Conservation (phyloP, 257 asterid genomes). For the Leonotis leonurus region DNA sequence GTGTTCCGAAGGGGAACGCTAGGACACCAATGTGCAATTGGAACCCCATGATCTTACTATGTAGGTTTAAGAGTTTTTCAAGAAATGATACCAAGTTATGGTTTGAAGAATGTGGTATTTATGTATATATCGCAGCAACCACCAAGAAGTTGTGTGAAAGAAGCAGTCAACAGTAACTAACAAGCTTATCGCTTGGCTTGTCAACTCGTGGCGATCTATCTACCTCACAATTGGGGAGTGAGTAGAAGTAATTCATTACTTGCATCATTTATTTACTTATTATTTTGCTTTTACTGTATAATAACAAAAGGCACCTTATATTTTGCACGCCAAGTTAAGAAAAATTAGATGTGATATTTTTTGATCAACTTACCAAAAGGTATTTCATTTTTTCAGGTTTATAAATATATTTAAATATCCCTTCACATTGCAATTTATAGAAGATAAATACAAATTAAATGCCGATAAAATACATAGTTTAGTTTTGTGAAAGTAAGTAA, state of each 20-base stretch:
- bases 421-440: too few relatives aligned
- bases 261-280: neutral
- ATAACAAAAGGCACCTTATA: too few relatives aligned
- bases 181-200: too few relatives aligned
- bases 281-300: neutral
- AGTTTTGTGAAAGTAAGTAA: too few relatives aligned
- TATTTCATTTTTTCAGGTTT: too few relatives aligned
- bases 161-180: neutral
- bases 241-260: neutral
- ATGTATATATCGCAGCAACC: neutral
- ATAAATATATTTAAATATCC: too few relatives aligned
- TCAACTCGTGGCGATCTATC: neutral
- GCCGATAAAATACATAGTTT: too few relatives aligned
- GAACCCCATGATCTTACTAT: constrained; percentile 19
- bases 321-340: too few relatives aligned
- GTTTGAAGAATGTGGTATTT: neutral
- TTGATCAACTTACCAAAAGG: too few relatives aligned
- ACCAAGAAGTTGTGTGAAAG: neutral
- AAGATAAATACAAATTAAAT: too few relatives aligned
- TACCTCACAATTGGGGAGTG: neutral
- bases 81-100: neutral
- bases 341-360: too few relatives aligned
- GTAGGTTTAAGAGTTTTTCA: neutral
- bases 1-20: constrained; percentile 78
- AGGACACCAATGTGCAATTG: constrained; percentile 53